phyloP scores from a whole-genome alignment of 441 rosid genomes.

The Eruca vesicaria region DNA sequence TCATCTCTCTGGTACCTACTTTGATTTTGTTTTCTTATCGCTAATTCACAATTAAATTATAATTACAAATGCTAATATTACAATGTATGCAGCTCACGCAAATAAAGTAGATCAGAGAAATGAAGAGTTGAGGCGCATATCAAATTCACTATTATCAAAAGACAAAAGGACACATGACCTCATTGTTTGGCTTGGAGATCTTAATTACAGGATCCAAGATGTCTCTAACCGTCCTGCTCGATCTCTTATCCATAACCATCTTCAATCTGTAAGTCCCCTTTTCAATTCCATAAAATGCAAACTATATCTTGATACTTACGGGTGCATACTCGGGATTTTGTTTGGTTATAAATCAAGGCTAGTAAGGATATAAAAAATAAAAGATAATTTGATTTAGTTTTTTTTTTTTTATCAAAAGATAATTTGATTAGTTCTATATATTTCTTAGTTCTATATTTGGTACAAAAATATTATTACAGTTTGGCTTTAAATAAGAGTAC shows the following conservation, averaged over 20 bases:
- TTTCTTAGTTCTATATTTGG: no score
- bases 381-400: no score
- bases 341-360: neutral
- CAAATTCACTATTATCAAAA: conserved; percentile 50
- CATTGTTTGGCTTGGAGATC: conserved; percentile 75
- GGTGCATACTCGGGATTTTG: neutral
- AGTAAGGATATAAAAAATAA: neutral
- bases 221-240: conserved; percentile 50
- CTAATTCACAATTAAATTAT: neutral
- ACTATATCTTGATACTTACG: neutral
- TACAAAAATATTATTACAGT: no score
- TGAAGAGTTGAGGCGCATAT: conserved; percentile 49
- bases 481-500: neutral
- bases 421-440: no score
- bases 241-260: conserved; percentile 51
- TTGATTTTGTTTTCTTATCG: neutral
- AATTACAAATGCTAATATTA: neutral
- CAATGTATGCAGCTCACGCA: conserved; percentile 54
- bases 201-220: conserved; percentile 63
- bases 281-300: neutral
- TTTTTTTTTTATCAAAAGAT: no score
- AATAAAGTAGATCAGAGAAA: conserved; percentile 65
- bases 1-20: conserved; percentile 65
- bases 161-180: conserved; percentile 44
- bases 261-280: conserved; percentile 42